Evolutionary conservation across 2,329 filamentous ascomycete genomes (phyloP), one percentile per base, ranked within the genome.

Genomic region (Pleomassaria siparia): DNA sequence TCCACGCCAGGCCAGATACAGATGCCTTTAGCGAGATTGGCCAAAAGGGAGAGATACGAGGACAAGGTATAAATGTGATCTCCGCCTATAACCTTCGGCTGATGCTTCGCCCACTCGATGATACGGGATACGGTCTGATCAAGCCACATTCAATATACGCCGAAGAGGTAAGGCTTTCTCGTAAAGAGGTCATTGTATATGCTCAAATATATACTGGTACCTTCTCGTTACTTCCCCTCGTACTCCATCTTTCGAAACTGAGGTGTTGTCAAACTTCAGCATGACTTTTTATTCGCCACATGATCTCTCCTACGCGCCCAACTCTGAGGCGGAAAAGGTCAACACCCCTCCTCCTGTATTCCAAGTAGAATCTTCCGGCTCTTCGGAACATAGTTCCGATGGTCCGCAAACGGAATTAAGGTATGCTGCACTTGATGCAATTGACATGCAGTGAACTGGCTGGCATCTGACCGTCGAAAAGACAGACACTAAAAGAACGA

Each of bases 401-500:
- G 26, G 15, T 20, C 43, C 22, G 5, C 24, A 45, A 22, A 43
- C 45, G 12, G 24, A 37, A 22, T 21, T 47, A 16, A 7, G 22
- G 33, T 46, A 26, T 15, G 24, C n/a, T 15, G 25, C 15, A 15
- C 4, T 20, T 13, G 18, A 28, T 18, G 28, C 13, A 15, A 11
- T 4, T 28, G 22, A 39, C 18, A 30, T 20, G 16, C 25, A 8
- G 20, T 35, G 4, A 18, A 18, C n/a, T 18, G 4, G 3, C 7
- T 36, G 30, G 30, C 24, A 41, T 11, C 32, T 15, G 15, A 44
- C 25, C 16, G 10, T 18, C 30, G 16, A n/a, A 24, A 41, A 32
- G 25, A 37, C 47, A 45, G 29, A 42, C 35, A 12, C 43, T 55
- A 5, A 53, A 46, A 29, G 53, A 55, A 35, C 43, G 50, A 20